phyloP scores from a whole-genome alignment of 306 rosid genomes.

The Prunus kanzakura region DNA sequence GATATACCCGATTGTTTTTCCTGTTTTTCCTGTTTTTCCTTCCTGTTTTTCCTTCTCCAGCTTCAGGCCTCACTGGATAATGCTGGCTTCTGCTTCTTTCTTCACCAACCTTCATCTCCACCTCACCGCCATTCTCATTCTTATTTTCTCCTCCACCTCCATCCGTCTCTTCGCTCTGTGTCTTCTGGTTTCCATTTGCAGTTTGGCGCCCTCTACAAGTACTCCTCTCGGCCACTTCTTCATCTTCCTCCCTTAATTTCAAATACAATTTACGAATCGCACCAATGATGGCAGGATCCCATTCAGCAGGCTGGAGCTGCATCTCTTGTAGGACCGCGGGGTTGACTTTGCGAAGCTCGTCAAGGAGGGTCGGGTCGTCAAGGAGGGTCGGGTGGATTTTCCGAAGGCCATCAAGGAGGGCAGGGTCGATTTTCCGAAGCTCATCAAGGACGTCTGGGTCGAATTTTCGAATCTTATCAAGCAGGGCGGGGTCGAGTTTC shows the following conservation, averaged over 20 bases:
- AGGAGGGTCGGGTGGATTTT: neutral
- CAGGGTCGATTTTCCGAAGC: constrained; percentile 6
- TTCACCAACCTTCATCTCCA: neutral
- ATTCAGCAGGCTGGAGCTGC: constrained; percentile 15
- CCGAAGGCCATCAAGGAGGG: constrained; percentile 12
- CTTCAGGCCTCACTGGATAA: constrained; percentile 78
- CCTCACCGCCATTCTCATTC: constrained; percentile 32
- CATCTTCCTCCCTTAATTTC: constrained; percentile 16
- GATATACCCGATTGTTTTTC: constrained; percentile 48
- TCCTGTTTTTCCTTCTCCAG: constrained; percentile 31
- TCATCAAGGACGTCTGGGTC: neutral
- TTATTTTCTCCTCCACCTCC: constrained; percentile 26
- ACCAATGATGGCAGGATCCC: neutral
- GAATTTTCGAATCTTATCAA: constrained; percentile 24
- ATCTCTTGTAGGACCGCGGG: neutral
- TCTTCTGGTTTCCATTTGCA: constrained; percentile 15
- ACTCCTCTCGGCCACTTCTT: neutral
- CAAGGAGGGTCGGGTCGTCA: neutral
- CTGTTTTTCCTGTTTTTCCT: no score
- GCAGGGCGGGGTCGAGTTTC: constrained; percentile 15
- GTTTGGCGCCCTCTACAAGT: constrained; percentile 14
- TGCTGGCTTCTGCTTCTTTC: constrained; percentile 26
- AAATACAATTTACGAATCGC: neutral
- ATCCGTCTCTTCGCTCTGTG: constrained; percentile 17
- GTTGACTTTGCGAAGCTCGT: constrained; percentile 18